Evolutionary conservation across 495 filamentous ascomycete genomes (phyloP).

Genomic region (Penicillium nucicola): DNA sequence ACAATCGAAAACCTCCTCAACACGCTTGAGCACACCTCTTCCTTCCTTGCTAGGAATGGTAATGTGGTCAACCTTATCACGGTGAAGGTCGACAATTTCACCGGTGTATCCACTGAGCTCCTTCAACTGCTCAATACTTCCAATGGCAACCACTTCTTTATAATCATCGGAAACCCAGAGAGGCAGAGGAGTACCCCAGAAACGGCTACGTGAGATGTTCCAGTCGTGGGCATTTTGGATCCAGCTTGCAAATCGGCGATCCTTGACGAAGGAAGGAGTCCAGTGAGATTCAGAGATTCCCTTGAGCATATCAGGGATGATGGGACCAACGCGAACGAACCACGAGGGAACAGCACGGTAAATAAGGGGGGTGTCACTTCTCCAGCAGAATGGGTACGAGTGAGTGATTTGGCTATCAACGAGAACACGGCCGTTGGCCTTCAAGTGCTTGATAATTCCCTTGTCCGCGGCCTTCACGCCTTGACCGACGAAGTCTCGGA

Average conservation of each 20-base stretch:
- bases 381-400: conserved; percentile 93
- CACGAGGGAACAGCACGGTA: conserved; percentile 92
- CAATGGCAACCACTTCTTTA: conserved; percentile 83
- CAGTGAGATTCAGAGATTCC: conserved; percentile 91
- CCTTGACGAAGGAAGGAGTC: conserved; percentile 91
- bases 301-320: conserved; percentile 85
- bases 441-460: conserved; percentile 88
- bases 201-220: conserved; percentile 94
- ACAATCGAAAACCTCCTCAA: conserved; percentile 95
- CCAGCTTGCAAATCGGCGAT: conserved; percentile 84
- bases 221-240: conserved; percentile 91
- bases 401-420: conserved; percentile 90
- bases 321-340: conserved; percentile 85
- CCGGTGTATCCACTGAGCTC: conserved; percentile 80
- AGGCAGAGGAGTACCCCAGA: conserved; percentile 95
- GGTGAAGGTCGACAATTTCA: conserved; percentile 86
- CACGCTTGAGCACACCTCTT: conserved; percentile 76
- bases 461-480: conserved; percentile 95
- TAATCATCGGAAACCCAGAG: conserved; percentile 88
- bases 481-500: conserved; percentile 81
- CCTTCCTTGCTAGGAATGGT: conserved; percentile 92
- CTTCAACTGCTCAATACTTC: conserved; percentile 83
- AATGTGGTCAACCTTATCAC: conserved; percentile 93
- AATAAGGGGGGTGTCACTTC: conserved; percentile 92
- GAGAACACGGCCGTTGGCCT: conserved; percentile 73